Evolutionary conservation across 108 stramenopile genomes (phyloP), one percentile per base, ranked within the genome.

Genomic region (Pseudonitzschia multistriata): DNA sequence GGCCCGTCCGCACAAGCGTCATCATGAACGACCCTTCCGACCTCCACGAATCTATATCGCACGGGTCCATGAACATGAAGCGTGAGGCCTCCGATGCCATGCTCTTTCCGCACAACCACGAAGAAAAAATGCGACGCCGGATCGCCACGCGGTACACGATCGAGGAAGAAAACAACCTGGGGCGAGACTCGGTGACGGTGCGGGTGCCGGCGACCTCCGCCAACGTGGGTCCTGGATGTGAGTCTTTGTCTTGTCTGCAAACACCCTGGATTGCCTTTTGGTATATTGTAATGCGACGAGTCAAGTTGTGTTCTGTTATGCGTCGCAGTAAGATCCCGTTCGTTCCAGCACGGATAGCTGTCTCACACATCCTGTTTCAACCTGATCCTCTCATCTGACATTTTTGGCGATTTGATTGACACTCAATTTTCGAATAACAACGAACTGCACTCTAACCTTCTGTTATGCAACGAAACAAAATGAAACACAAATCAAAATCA

Each of bases 131-230:
- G 94, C 79, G 87, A 19, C 81, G 88, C 28, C 81, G 88, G 42
- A 85, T 95, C 42, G 91, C 91, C 13, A 84, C 88, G 11, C 81
- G 94, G n/a, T 86, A 83, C 62, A 68, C 85, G 35, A 87, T 95
- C 49, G 91, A 92, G 76, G 88, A 92, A 31, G 94, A 95, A 48
- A 95, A 96, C 73, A 68, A 66, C 36, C 68, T 74, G 29, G 90
- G 91, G 10, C 78, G 94, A 10, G 80, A 88, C 49, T 80, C 76
- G 25, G 98, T 99, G 21, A 96, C 96, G 1, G 97, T 99, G n/a
- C 81, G 96, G 49, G 98, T 99, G 55, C 98, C 98, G 5, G 98
- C 98, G 7, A 97, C 96, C 31, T 95, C 97, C 49, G 98, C 98
- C 60, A 99, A 99, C 77, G 81, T 98, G 75, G 98, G 98, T 1